Base-by-base conservation (phyloP, 2,329 filamentous ascomycete genomes). In the Trichoderma citrinoviride region DNA sequence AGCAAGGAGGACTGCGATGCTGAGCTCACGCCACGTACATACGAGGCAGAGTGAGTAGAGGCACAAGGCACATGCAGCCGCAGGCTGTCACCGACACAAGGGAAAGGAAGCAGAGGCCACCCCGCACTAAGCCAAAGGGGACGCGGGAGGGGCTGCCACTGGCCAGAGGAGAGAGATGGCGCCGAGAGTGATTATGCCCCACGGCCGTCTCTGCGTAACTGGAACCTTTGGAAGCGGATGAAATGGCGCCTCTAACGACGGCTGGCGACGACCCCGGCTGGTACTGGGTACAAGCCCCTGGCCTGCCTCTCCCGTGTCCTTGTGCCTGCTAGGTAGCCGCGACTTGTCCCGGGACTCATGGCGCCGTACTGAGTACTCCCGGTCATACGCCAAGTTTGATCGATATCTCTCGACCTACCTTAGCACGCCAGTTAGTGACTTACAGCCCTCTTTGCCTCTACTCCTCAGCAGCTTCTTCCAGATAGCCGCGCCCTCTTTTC, bases 71-170 rank as follows among this genome's bases (percentile, higher is more conserved):
- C 44, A 60, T 60, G 43, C 54, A 57, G 54, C 40, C 54, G 41
- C 40, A 47, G 23, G 25, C 43, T 49, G 56, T 60, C 56, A 60
- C 56, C 56, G 43, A 60, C 27, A 56, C 56, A 49, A 40, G 23
- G 43, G 27, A 60, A 49, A 60, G 27, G 27, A 46, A 47, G 21
- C 19, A 33, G 25, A 21, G 29, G 19, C 56, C 66, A 72, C 71
- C 71, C 72, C 72, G 71, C 72, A 72, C 70, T 74, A 73, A 67
- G 65, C 71, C 21, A 61, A 69, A 73, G 37, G 57, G 68, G 71
- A 67, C 66, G 67, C 69, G 68, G 70, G 68, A 71, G 37, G 68
- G 68, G 66, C 67, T 69, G 67, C 69, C 58, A 56, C 41, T 66
- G 61, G 68, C 61, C 68, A 65, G 64, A 62, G 33, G 33, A 64